A percentile compares a stretch with the other conserved stretches of the same genome.
phyloP scores from a whole-genome alignment of 1,139 yeast genomes.

The Meyerozyma sp. region DNA sequence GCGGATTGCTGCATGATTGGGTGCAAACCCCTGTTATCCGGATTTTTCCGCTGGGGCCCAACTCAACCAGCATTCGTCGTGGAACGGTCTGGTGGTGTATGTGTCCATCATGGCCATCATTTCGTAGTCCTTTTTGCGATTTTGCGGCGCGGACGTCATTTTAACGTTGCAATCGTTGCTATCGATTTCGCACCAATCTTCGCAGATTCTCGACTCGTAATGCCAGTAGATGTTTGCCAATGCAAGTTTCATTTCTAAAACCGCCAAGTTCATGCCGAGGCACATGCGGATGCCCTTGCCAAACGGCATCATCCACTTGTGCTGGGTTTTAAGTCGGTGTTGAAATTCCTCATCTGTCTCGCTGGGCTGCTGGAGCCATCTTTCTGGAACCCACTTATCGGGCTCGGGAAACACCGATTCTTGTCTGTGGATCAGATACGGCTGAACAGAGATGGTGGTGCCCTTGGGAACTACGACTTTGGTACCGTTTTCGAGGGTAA shows the following conservation, averaged over 20 bases:
- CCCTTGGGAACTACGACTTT: constrained; percentile 43
- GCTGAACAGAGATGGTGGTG: constrained; percentile 58
- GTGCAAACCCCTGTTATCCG: background rate
- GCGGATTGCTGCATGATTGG: background rate
- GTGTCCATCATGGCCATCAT: constrained; percentile 49
- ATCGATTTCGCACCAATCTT: constrained; percentile 38
- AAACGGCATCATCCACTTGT: constrained; percentile 58
- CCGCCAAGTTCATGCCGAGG: constrained; percentile 64
- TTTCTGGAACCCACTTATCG: constrained; percentile 48
- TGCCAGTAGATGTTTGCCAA: constrained; percentile 51
- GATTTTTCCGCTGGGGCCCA: constrained; percentile 18
- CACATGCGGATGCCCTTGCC: constrained; percentile 78
- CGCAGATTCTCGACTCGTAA: constrained; percentile 30
- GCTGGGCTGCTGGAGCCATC: constrained; percentile 47
- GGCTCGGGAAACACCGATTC: constrained; percentile 46
- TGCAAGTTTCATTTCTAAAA: constrained; percentile 59
- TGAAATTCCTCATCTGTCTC: constrained; percentile 31
- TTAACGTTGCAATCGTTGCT: background rate
- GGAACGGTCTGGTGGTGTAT: constrained; percentile 46
- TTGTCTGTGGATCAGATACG: constrained; percentile 59
- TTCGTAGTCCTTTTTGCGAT: constrained; percentile 28
- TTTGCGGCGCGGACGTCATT: constrained; percentile 17
- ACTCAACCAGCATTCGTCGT: constrained; percentile 49
- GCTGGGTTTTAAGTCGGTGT: constrained; percentile 39
- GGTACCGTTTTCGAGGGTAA: constrained; percentile 15